Percentiles rank a stretch among this genome's conserved stretches.
These are phyloP conservation scores for Schizochytrium sp. DNA, from an alignment of 108 stramenopile species.

Conservation along the genomic window DNA sequence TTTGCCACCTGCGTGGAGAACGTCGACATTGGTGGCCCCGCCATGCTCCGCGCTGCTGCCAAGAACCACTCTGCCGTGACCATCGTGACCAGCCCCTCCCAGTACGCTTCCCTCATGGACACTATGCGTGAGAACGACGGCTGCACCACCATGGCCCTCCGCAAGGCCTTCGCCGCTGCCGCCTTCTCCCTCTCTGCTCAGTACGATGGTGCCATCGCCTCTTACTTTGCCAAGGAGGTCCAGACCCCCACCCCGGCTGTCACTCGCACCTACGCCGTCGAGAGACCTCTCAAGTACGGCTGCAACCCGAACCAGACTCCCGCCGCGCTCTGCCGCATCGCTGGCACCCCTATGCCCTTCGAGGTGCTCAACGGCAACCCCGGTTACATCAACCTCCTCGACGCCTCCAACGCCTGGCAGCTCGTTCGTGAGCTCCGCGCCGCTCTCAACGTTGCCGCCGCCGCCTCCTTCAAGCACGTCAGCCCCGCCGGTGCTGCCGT, in stretches of 20 bases:
- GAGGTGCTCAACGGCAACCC: slow-evolving; percentile 89
- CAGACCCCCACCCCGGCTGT: slow-evolving; percentile 77
- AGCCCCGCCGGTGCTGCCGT: slow-evolving; percentile 97
- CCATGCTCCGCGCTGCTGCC: slow-evolving; percentile 95
- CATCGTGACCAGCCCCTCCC: slow-evolving; percentile 88
- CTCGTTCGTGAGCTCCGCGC: slow-evolving; percentile 90
- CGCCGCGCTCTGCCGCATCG: slow-evolving; percentile 79
- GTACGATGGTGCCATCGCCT: slow-evolving; percentile 93
- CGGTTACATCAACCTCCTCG: slow-evolving; percentile 98
- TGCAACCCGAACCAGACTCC: slow-evolving; percentile 97
- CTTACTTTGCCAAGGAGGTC: slow-evolving; percentile 85
- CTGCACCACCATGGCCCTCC: slow-evolving; percentile 84
- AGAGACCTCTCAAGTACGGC: slow-evolving; percentile 92
- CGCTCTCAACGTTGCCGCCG: slow-evolving; percentile 92
- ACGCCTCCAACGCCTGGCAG: slow-evolving; percentile 97
- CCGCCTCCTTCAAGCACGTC: slow-evolving; percentile 97
- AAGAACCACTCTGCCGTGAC: slow-evolving; percentile 97
- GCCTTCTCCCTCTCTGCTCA: slow-evolving; percentile 90
- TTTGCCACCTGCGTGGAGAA: slow-evolving; percentile 98
- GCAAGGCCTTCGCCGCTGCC: slow-evolving; percentile 86
- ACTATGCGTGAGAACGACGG: slow-evolving; percentile 84
- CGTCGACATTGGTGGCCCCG: slow-evolving; percentile 99
- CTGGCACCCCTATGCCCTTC: slow-evolving; percentile 85
- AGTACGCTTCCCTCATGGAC: slow-evolving; percentile 85
- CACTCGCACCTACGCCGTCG: slow-evolving; percentile 88